Evolutionary conservation across 2,329 filamentous ascomycete genomes (phyloP).

Genomic region (Periconia digitata): DNA sequence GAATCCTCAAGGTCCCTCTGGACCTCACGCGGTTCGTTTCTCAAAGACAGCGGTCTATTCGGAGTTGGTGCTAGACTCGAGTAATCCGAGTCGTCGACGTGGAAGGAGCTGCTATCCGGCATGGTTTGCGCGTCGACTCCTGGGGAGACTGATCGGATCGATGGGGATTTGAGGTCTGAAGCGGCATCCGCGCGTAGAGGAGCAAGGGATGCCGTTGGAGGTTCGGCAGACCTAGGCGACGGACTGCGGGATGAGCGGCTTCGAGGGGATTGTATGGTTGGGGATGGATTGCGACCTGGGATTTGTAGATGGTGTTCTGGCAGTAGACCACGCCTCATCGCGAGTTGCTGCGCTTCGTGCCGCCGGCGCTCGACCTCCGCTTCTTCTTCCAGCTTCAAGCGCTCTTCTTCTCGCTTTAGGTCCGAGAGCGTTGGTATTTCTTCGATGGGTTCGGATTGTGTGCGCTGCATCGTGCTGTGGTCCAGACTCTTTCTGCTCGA

Average conservation of each 20-base stretch:
- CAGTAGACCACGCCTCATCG: conserved; percentile 55
- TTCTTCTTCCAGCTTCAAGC: conserved; percentile 58
- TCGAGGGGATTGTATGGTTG: conserved; percentile 13
- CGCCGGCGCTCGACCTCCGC: conserved; percentile 55
- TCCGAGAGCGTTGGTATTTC: conserved; percentile 55
- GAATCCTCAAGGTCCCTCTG: conserved; percentile 6
- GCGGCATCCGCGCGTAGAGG: conserved; percentile 21
- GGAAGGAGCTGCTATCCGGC: conserved; percentile 33
- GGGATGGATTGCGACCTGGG: conserved; percentile 9
- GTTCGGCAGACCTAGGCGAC: conserved; percentile 13
- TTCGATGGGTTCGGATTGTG: conserved; percentile 25
- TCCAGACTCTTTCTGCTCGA: conserved; percentile 22
- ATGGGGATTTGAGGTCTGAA: conserved; percentile 4
- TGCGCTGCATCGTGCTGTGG: conserved; percentile 21
- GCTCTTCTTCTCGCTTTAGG: conserved; percentile 60
- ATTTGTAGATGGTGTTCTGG: conserved; percentile 21
- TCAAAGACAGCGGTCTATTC: conserved; percentile 25
- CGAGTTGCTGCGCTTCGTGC: conserved; percentile 57
- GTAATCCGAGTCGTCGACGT: conserved; percentile 31
- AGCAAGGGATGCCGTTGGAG: conserved; percentile 16
- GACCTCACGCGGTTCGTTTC: conserved; percentile 16
- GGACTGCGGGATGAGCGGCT: conserved; percentile 6
- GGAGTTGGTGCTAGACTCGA: conserved; percentile 29
- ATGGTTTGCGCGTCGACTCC: conserved; percentile 32
- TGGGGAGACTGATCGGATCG: conserved; percentile 22